A percentile compares a stretch with the other conserved stretches of the same genome.
Conservation (phyloP, 306 rosid genomes). For the Lotus japonicus region DNA sequence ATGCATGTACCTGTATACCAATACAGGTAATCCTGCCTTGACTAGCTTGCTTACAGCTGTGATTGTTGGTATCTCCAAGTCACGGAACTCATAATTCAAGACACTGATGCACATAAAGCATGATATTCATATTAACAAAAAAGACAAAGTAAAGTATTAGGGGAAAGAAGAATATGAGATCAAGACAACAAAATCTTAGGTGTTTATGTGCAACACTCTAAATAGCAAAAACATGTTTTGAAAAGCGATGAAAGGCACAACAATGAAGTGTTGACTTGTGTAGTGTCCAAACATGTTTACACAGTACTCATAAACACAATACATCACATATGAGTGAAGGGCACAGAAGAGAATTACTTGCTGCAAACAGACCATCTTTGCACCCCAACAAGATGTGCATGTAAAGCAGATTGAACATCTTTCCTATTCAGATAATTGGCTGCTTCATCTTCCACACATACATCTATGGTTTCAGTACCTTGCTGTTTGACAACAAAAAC, state of each 20-base stretch:
- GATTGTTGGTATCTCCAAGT: slow-evolving; percentile 83
- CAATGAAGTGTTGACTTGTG: not conserved
- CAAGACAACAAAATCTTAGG: not conserved
- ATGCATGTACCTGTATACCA: slow-evolving; percentile 72
- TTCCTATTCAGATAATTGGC: slow-evolving; percentile 69
- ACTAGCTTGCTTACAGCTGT: slow-evolving; percentile 55
- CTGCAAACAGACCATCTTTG: slow-evolving; percentile 84
- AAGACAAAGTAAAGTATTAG: not conserved
- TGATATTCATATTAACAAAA: not conserved
- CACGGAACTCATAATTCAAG: slow-evolving; percentile 61
- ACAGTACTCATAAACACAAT: not conserved
- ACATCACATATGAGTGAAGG: not conserved
- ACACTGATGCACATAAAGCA: slow-evolving; percentile 24
- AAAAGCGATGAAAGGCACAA: not conserved
- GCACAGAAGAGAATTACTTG: slow-evolving; percentile 44
- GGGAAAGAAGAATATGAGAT: not conserved
- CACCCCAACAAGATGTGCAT: slow-evolving; percentile 73
- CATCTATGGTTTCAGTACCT: slow-evolving; percentile 64
- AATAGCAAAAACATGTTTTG: not conserved
- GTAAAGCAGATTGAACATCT: slow-evolving; percentile 79
- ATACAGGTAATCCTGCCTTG: slow-evolving; percentile 68
- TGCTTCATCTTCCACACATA: slow-evolving; percentile 89
- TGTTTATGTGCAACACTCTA: not conserved
- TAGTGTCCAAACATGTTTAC: not conserved
- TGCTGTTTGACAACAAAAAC: slow-evolving; percentile 40